Percentiles rank a stretch among this genome's conserved stretches.
These are phyloP conservation scores for Drosera capensis DNA, from an alignment of 148 eudicot species.

Conservation along the genomic window DNA sequence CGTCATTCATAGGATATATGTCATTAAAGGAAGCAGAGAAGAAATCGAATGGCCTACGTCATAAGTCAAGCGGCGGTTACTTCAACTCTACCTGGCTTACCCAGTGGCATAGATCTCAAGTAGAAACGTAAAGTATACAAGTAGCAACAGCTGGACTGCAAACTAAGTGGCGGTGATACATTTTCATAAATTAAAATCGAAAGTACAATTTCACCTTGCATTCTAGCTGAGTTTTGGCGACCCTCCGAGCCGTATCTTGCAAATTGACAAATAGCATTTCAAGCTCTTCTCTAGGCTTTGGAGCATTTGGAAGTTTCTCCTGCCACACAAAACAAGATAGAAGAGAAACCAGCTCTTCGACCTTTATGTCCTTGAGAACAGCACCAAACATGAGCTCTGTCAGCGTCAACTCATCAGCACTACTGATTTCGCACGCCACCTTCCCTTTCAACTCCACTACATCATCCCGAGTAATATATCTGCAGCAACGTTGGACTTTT, in stretches of 20 bases:
- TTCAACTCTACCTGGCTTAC: too few relatives aligned
- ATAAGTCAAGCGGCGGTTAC: too few relatives aligned
- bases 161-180: too few relatives aligned
- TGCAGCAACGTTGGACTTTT: conserved; percentile 32
- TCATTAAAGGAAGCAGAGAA: neutral
- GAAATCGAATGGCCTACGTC: too few relatives aligned
- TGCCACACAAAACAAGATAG: conserved; percentile 96
- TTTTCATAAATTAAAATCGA: neutral
- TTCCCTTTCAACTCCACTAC: conserved; percentile 92
- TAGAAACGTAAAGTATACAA: too few relatives aligned
- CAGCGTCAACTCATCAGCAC: conserved; percentile 91
- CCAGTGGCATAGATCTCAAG: too few relatives aligned
- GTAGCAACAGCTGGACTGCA: too few relatives aligned
- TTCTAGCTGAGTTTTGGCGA: conserved; percentile 85
- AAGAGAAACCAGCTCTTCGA: conserved; percentile 90
- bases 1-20: neutral
- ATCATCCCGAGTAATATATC: conserved; percentile 65
- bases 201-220: conserved; percentile 47
- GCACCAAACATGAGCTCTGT: conserved; percentile 88
- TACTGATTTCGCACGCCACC: conserved; percentile 94
- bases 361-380: conserved; percentile 63
- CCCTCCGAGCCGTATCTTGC: conserved; percentile 80
- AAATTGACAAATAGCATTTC: conserved; percentile 62
- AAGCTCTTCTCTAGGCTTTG: conserved; percentile 85
- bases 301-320: conserved; percentile 87